These are phyloP conservation scores for Crithidia sp. DNA, from an alignment of 208 protist genomes.

Conservation along the genomic window DNA sequence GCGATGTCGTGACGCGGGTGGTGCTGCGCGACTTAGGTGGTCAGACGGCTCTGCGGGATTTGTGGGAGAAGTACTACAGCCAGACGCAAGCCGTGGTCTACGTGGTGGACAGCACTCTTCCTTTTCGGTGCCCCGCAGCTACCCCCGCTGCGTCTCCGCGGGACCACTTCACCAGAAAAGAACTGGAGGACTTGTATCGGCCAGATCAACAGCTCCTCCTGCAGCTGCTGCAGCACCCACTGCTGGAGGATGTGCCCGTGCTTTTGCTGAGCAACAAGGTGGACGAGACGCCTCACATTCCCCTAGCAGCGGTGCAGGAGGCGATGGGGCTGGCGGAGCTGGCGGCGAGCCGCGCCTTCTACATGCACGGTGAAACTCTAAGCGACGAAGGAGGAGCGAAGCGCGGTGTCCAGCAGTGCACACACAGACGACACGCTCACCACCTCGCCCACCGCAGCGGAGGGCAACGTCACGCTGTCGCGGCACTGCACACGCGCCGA, in stretches of 20 bases:
- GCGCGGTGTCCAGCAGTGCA: too few relatives aligned
- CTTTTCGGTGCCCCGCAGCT: constrained; percentile 1
- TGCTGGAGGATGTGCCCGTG: constrained; percentile 78
- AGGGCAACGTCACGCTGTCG: neutral
- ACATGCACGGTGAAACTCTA: constrained; percentile 20
- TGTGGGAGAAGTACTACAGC: constrained; percentile 97
- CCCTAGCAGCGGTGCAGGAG: constrained; percentile 61
- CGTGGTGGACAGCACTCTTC: constrained; percentile 87
- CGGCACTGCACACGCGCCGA: constrained; percentile 12
- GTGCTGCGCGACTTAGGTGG: constrained; percentile 97
- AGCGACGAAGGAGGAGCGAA: neutral
- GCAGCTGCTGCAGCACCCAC: constrained; percentile 77
- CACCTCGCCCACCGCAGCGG: neutral
- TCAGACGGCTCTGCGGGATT: constrained; percentile 90
- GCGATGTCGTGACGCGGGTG: constrained; percentile 46
- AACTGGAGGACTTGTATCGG: constrained; percentile 24
- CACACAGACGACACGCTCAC: neutral
- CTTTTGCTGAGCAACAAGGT: constrained; percentile 96
- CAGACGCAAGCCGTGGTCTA: constrained; percentile 93
- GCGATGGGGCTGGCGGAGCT: constrained; percentile 68
- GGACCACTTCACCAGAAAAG: constrained; percentile 28
- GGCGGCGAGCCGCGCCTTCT: constrained; percentile 48
- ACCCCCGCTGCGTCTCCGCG: neutral
- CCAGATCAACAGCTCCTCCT: constrained; percentile 68
- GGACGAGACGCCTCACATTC: constrained; percentile 70